Evolutionary conservation across 2,329 filamentous ascomycete species (phyloP).

Genomic region (Aspergillus fumigatiaffinis): DNA sequence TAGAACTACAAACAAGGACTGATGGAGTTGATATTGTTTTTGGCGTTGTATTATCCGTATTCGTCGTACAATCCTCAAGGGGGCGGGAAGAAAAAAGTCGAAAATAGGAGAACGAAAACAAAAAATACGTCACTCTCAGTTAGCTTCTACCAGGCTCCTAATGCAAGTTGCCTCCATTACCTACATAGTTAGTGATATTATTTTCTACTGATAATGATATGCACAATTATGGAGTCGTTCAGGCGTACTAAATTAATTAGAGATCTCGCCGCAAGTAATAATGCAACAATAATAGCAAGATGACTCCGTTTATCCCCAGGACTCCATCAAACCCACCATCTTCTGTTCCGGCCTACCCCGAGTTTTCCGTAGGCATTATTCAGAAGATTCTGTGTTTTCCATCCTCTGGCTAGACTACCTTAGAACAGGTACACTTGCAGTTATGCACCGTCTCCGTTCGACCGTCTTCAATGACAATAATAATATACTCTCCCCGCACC

Average conservation of each 20-base stretch:
- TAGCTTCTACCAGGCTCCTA: too few relatives aligned
- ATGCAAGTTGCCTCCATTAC: not conserved
- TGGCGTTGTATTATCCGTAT: not conserved
- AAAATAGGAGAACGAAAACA: constrained; percentile 12
- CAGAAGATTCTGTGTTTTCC: not conserved
- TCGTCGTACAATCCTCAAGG: not conserved
- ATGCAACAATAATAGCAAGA: not conserved
- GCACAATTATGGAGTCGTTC: not conserved
- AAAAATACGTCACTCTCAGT: not conserved
- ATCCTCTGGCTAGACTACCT: not conserved
- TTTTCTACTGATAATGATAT: not conserved
- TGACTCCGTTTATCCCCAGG: not conserved
- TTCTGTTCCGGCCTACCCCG: not conserved
- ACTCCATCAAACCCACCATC: not conserved
- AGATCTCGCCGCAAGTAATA: not conserved
- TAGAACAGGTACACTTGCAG: not conserved
- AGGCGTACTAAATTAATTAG: not conserved
- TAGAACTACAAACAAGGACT: not conserved
- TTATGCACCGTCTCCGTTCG: not conserved
- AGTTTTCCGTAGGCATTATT: not conserved
- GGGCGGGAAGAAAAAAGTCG: constrained; percentile 11
- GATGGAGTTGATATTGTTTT: not conserved
- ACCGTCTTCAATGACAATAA: not conserved
- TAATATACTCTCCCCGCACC: not conserved
- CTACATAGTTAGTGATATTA: not conserved